phyloP scores from a whole-genome alignment of 768 basidiomycete genomes.

The Panellus pusillus region DNA sequence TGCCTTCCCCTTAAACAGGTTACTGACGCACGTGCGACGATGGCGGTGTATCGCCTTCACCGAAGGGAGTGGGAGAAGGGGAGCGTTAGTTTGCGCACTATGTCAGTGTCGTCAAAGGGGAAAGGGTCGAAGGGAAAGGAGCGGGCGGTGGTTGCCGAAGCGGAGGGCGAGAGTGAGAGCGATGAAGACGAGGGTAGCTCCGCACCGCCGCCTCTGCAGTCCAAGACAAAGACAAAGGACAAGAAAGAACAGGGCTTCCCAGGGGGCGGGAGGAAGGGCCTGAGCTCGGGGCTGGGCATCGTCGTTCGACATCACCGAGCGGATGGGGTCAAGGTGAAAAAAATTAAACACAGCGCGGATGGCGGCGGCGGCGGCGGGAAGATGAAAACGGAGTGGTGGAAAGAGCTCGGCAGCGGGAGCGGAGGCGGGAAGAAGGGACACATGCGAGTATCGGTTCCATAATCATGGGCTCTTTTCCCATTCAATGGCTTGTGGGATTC shows the following conservation, averaged over 20 bases:
- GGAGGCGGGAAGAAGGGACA: constrained; percentile 24
- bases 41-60: constrained; percentile 88
- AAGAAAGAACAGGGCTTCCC: constrained; percentile 31
- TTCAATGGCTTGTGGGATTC: no score
- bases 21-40: constrained; percentile 90
- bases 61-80: constrained; percentile 80
- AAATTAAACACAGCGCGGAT: no score
- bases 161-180: constrained; percentile 10
- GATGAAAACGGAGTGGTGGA: constrained; percentile 46
- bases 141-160: background rate
- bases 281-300: constrained; percentile 63
- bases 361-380: background rate
- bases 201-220: background rate
- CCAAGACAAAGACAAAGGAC: background rate
- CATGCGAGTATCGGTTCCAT: constrained; percentile 10
- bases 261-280: constrained; percentile 59
- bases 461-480: no score
- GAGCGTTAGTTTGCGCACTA: constrained; percentile 22
- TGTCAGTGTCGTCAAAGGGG: background rate
- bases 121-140: background rate
- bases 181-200: constrained; percentile 15
- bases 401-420: constrained; percentile 37
- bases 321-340: no score
- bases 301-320: constrained; percentile 39
- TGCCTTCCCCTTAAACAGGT: no score